Percentiles rank a stretch among this genome's conserved stretches.
These are phyloP conservation scores for Mortierella sp. DNA, from an alignment of 371 early-diverging fungal genomes.

Conservation along the genomic window DNA sequence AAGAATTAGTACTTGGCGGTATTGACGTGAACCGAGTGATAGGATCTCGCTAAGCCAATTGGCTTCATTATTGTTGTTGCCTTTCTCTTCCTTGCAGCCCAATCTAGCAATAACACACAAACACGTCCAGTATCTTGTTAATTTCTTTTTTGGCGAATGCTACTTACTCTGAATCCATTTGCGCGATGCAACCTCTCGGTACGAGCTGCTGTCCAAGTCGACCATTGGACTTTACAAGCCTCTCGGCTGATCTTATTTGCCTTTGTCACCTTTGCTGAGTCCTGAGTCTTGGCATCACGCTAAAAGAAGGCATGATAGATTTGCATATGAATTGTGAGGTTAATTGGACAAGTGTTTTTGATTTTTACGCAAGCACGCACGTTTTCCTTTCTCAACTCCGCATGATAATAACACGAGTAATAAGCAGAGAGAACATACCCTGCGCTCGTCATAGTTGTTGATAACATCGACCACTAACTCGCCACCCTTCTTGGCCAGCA, in stretches of 20 bases:
- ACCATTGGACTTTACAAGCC: slow-evolving; percentile 75
- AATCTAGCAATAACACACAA: neutral
- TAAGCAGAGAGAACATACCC: slow-evolving; percentile 49
- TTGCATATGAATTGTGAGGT: neutral
- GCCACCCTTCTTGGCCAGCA: slow-evolving; percentile 77
- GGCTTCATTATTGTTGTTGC: neutral
- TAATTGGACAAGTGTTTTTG: neutral
- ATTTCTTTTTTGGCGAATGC: neutral
- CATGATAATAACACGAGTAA: neutral
- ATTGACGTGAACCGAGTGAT: neutral
- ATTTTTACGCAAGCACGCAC: neutral
- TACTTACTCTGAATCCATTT: slow-evolving; percentile 80
- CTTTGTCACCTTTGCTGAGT: slow-evolving; percentile 72
- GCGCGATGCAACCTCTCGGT: slow-evolving; percentile 81
- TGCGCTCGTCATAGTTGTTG: slow-evolving; percentile 66
- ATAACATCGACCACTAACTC: slow-evolving; percentile 75
- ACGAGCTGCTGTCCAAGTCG: slow-evolving; percentile 69
- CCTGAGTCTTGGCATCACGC: slow-evolving; percentile 75
- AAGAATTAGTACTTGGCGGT: neutral
- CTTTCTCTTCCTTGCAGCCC: neutral
- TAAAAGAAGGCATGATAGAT: neutral
- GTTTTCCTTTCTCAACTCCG: neutral
- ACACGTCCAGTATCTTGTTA: neutral
- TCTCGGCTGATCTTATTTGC: slow-evolving; percentile 82
- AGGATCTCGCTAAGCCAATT: neutral